Base-by-base conservation (phyloP, 768 basidiomycete genomes). In the Kwoniella sp. region DNA sequence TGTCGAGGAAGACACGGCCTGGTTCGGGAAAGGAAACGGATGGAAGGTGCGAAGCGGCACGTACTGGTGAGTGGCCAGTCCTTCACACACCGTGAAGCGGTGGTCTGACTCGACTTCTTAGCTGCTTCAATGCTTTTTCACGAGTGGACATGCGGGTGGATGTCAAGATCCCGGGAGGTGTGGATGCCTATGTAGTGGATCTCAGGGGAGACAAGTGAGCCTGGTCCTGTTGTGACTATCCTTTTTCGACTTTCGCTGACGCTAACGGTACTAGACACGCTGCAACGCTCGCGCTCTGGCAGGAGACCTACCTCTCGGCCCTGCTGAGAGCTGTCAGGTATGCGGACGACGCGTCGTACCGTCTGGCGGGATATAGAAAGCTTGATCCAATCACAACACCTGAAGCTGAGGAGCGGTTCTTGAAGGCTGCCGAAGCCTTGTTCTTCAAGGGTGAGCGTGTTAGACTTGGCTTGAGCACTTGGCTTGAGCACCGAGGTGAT, bases 41-140 rank as follows among this genome's bases (percentile, higher is more conserved):
- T 98, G 89, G 89, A 93, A 91, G 73, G 88, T 99, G 19, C 80
- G 85, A 55, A 87, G 86, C 64, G 95, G 95, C 2, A 89, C 86
- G 46, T 99, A 89, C 69, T 99, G 90, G 86, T 89, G 67, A 55
- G 83, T 76, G 7, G 31, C 29, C 22, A 14, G 7, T 25, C 41
- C 41, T 20, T 41, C 20, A 22, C 10, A 45, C 22, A 26, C 10
- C 19, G 1, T 23, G 23, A 38, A 22, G 8, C 2, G 2, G 14
- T 22, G 20, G 14, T n/a, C 44, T 42, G 23, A 28, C 3, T 17
- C 6, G 11, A 45, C 15, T 10, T 15, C 12, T 15, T 55, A 88
- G 89, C 75, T 95, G 90, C 75, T 99, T 95, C 78, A 95, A 99
- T 73, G 95, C 95, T 9, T 99, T 99, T 71, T 92, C 92, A 32